phyloP scores from a whole-genome alignment of 345 rosid genomes.

The Passiflora organensis region DNA sequence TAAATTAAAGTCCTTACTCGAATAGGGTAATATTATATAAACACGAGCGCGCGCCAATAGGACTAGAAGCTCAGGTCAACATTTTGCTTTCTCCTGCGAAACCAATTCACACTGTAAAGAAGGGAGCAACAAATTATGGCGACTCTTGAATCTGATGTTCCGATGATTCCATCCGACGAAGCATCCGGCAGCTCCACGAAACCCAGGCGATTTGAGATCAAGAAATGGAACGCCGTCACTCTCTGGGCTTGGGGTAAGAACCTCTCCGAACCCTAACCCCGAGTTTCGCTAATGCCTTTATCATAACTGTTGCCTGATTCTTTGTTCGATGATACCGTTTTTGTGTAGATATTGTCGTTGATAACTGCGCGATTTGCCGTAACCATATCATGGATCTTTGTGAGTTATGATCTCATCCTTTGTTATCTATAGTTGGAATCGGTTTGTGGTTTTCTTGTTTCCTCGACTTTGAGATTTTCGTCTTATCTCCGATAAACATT shows the following conservation, averaged over 20 bases:
- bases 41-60: no score
- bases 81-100: no score
- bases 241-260: conserved; percentile 95
- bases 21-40: no score
- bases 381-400: conserved; percentile 98
- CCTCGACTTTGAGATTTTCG: no score
- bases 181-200: conserved; percentile 59
- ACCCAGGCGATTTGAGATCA: conserved; percentile 84
- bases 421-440: conserved; percentile 1
- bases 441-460: not conserved
- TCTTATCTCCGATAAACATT: no score
- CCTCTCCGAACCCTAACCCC: conserved; percentile 13
- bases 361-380: conserved; percentile 94
- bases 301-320: not conserved
- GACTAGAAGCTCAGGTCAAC: no score
- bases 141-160: conserved; percentile 70
- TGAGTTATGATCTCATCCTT: conserved; percentile 30
- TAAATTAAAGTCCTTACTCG: no score
- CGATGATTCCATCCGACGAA: conserved; percentile 73
- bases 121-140: no score
- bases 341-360: conserved; percentile 82
- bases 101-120: no score
- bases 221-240: conserved; percentile 91
- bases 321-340: not conserved
- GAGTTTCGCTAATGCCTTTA: no score